Percentiles rank a stretch among this genome's conserved stretches.
phyloP scores from a whole-genome alignment of 805 yeast genomes.

The Candida xyloterini region DNA sequence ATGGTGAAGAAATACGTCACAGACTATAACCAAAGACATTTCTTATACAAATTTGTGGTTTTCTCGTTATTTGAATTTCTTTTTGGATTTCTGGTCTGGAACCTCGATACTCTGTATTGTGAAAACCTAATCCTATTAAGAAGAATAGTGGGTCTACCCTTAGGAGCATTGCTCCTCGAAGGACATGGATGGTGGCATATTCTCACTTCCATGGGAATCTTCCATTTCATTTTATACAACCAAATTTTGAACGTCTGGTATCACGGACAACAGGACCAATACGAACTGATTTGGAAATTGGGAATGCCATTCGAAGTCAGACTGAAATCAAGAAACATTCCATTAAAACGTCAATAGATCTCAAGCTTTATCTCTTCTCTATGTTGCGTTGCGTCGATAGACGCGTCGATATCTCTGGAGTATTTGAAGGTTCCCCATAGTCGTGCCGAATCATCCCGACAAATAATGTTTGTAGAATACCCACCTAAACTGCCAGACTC shows the following conservation, averaged over 20 bases:
- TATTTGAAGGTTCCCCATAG: too few species aligned
- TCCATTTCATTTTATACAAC: slow-evolving; percentile 71
- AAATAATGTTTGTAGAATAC: slow-evolving; percentile 10
- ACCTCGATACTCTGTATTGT: slow-evolving; percentile 78
- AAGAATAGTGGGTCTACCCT: slow-evolving; percentile 70
- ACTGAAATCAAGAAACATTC: slow-evolving; percentile 2
- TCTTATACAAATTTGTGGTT: slow-evolving; percentile 53
- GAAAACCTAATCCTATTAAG: slow-evolving; percentile 53
- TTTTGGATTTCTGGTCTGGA: slow-evolving; percentile 79
- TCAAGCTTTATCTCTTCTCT: not conserved
- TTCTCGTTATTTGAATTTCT: slow-evolving; percentile 62
- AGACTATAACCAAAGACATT: slow-evolving; percentile 43
- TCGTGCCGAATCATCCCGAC: too few species aligned
- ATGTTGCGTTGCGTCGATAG: slow-evolving; percentile 8
- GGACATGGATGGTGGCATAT: slow-evolving; percentile 97
- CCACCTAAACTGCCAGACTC: slow-evolving; percentile 17
- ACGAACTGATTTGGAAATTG: slow-evolving; percentile 51
- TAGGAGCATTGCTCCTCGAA: slow-evolving; percentile 71
- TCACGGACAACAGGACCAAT: slow-evolving; percentile 49
- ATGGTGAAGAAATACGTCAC: slow-evolving; percentile 53
- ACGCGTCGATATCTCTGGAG: not conserved
- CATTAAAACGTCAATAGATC: slow-evolving; percentile 1
- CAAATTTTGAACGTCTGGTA: slow-evolving; percentile 70
- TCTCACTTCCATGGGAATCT: slow-evolving; percentile 77
- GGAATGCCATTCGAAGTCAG: slow-evolving; percentile 55